Conservation (phyloP, 768 basidiomycete genomes). For the Cubamyces lactineus region DNA sequence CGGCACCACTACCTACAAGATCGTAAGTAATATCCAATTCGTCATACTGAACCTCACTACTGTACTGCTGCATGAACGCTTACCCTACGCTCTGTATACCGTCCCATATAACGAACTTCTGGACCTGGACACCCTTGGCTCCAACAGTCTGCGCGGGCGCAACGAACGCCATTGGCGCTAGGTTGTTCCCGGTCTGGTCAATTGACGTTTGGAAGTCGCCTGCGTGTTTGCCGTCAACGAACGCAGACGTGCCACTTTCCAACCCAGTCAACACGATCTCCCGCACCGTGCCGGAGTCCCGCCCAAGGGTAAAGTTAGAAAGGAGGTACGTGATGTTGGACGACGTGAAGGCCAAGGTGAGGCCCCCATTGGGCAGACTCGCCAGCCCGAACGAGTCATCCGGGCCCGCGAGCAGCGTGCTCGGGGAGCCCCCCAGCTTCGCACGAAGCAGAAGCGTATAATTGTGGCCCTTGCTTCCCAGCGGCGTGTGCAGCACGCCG, state of each 20-base stretch:
- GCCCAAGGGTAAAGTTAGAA: constrained; percentile 20
- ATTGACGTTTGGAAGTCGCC: constrained; percentile 28
- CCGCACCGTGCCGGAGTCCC: background rate
- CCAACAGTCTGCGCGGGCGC: constrained; percentile 27
- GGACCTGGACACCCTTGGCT: background rate
- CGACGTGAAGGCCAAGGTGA: constrained; percentile 31
- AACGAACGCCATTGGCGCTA: constrained; percentile 30
- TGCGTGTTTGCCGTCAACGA: constrained; percentile 26
- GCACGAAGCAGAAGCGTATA: constrained; percentile 30
- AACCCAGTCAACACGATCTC: constrained; percentile 29
- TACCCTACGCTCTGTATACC: constrained; percentile 20
- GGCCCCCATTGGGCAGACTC: constrained; percentile 5
- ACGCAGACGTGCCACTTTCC: constrained; percentile 24
- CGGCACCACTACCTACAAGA: background rate
- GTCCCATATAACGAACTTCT: constrained; percentile 24
- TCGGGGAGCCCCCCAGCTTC: constrained; percentile 7
- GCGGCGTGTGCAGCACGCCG: constrained; percentile 27
- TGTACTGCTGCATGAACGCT: background rate
- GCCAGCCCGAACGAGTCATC: constrained; percentile 26
- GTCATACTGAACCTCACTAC: background rate
- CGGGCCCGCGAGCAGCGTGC: constrained; percentile 26
- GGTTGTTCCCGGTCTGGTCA: constrained; percentile 16
- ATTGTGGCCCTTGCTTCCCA: constrained; percentile 31
- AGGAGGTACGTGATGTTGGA: constrained; percentile 29
- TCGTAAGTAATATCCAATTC: background rate